Evolutionary conservation across 2,329 filamentous ascomycete genomes (phyloP), one percentile per base, ranked within the genome.

Genomic region (Raffaelea albimanens): DNA sequence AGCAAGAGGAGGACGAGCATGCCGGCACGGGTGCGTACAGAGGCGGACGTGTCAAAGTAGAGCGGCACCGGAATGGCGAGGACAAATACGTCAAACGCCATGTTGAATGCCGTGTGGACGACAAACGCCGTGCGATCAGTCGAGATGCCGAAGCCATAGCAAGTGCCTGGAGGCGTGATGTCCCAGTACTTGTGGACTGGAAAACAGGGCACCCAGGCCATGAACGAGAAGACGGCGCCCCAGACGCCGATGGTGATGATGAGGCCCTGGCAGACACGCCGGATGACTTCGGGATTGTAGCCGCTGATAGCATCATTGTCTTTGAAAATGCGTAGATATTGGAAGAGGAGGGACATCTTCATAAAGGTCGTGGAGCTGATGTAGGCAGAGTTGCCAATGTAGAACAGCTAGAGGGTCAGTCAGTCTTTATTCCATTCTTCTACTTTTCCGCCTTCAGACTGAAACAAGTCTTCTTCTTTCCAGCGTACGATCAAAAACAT

Each of bases 71-170:
- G 62, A 4, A 66, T 53, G 7, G 53, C 44, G 14, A 67, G 55
- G 2, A 66, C 61, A 4, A 62, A 33, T 2, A 60, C 36, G 42
- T 65, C 64, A 13, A 67, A 56, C 2, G 53, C 34, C 56, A 66
- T 60, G 47, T 66, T 67, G 36, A 59, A 44, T 2, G 56, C 57
- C 1, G 61, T 57, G 42, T 67, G 64, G 47, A 56, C 61, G 25
- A 58, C 53, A 48, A 67, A 63, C 1, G 52, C 8, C 5, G 36
- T 25, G n/a, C 48, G 43, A 21, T 50, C 41, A 1, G 44, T 45
- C n/a, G 51, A 48, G 25, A 47, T 44, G 13, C 47, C 45, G 20
- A 53, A 57, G 9, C 49, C 53, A 47, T 53, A 56, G 40, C 55
- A 55, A 4, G 40, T 49, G 22, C 40, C 20, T 10, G 20, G 53